phyloP scores from a whole-genome alignment of 1,284 basidiomycete species.

The Cyathus pygmaeus region DNA sequence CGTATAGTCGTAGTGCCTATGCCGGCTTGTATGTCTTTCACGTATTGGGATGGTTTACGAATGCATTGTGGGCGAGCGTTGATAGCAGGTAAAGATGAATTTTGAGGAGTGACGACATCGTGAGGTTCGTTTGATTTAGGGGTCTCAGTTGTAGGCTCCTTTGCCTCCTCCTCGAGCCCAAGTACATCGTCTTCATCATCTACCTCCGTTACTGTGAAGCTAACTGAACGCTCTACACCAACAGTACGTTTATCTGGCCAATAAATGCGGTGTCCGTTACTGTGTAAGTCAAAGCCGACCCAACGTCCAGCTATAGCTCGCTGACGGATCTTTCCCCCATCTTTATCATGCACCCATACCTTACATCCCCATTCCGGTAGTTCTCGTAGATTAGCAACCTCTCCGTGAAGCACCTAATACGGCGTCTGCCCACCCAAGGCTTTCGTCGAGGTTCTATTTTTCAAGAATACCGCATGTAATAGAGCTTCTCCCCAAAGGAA shows the following conservation, averaged over 20 bases:
- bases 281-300: neutral
- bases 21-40: neutral
- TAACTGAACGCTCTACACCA: neutral
- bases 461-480: conserved; percentile 5
- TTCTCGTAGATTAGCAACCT: neutral
- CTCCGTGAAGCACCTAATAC: neutral
- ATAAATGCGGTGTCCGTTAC: neutral
- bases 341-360: neutral
- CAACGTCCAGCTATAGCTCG: conserved; percentile 1
- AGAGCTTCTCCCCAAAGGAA: conserved; percentile 23
- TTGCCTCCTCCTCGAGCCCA: neutral
- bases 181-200: neutral
- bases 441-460: conserved; percentile 12
- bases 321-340: neutral
- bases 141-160: neutral
- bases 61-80: neutral
- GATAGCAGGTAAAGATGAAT: neutral
- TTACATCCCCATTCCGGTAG: neutral
- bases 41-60: conserved; percentile 5
- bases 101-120: neutral
- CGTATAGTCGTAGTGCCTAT: conserved; percentile 4
- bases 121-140: neutral
- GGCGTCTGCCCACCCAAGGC: conserved; percentile 4
- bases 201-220: neutral
- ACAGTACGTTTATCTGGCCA: conserved; percentile 2